A percentile compares a stretch with the other conserved stretches of the same genome.
These are phyloP conservation scores for Trametes villosa DNA, from an alignment of 768 basidiomycete genomes.

Conservation along the genomic window DNA sequence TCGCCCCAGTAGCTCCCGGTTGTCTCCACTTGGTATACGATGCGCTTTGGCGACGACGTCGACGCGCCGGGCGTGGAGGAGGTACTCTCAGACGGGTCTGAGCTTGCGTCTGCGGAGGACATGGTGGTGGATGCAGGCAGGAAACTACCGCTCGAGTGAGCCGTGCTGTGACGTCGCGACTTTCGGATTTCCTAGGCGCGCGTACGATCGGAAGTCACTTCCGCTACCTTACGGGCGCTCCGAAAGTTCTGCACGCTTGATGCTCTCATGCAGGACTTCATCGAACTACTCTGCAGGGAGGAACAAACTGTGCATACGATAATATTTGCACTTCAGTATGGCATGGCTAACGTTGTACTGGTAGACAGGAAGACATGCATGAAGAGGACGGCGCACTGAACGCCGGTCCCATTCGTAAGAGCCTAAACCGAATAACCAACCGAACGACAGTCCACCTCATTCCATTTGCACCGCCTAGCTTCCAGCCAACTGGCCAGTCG, in stretches of 20 bases:
- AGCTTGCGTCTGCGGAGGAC: constrained; percentile 6
- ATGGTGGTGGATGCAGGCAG: constrained; percentile 9
- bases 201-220: neutral
- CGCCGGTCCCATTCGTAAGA: too few relatives aligned
- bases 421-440: neutral
- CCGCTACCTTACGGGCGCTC: neutral
- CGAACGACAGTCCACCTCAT: neutral
- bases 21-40: constrained; percentile 37
- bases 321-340: too few relatives aligned
- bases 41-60: constrained; percentile 19
- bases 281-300: too few relatives aligned
- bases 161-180: neutral
- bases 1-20: constrained; percentile 40
- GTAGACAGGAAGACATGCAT: too few relatives aligned
- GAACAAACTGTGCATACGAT: too few relatives aligned
- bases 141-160: neutral
- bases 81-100: neutral
- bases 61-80: neutral
- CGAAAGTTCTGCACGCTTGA: neutral
- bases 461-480: constrained; percentile 23
- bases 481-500: constrained; percentile 20
- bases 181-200: too few relatives aligned
- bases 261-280: too few relatives aligned
- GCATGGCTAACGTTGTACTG: too few relatives aligned
- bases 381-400: too few relatives aligned